Conservation (phyloP, 148 eudicot genomes). For the Camellia japonica region DNA sequence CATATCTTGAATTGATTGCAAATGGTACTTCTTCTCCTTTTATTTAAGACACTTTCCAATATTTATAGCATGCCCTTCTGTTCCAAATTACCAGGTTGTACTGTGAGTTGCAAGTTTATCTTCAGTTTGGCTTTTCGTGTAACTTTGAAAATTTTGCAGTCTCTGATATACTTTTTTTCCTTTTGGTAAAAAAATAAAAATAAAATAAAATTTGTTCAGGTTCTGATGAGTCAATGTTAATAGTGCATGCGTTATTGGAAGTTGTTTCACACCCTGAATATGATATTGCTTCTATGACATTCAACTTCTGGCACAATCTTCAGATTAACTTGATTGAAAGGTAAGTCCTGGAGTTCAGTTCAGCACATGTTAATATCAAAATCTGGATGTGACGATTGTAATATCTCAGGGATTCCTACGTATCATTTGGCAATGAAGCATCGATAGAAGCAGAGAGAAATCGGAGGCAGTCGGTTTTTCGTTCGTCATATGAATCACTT, state of each 20-base stretch:
- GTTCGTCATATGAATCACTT: conserved; percentile 86
- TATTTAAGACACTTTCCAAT: neutral
- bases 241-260: conserved; percentile 81
- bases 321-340: conserved; percentile 82
- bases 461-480: conserved; percentile 64
- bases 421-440: conserved; percentile 59
- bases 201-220: conserved; percentile 44
- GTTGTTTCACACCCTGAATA: conserved; percentile 94
- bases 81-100: neutral
- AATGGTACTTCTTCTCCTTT: conserved; percentile 51
- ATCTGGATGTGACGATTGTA: conserved; percentile 11
- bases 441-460: conserved; percentile 79
- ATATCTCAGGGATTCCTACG: conserved; percentile 59
- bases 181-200: neutral
- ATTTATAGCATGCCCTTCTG: conserved; percentile 5
- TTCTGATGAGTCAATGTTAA: conserved; percentile 88
- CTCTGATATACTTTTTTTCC: conserved; percentile 1
- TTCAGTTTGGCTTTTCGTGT: neutral
- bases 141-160: neutral
- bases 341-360: conserved; percentile 30
- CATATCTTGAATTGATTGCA: conserved; percentile 91
- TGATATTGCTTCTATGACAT: conserved; percentile 99
- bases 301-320: conserved; percentile 97
- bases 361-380: conserved; percentile 1
- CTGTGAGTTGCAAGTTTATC: neutral